Percentiles rank a stretch among this genome's conserved stretches.
Conservation (phyloP, 257 asterid genomes). For the Prunella vulgaris region DNA sequence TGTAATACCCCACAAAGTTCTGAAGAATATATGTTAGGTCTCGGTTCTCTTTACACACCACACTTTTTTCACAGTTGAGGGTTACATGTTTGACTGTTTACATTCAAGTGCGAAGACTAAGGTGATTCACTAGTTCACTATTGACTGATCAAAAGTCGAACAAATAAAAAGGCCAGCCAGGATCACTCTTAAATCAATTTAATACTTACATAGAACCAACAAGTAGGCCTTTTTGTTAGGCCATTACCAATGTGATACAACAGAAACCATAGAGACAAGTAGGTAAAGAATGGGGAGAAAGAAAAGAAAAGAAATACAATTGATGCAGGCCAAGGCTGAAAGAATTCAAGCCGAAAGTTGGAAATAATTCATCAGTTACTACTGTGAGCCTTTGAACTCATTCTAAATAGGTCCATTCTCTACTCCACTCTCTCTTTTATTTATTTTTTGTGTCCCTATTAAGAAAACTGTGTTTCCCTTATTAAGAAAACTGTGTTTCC, state of each 20-base stretch:
- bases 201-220: not conserved
- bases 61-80: not conserved
- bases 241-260: not conserved
- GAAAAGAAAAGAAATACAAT: not conserved
- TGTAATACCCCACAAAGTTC: not conserved
- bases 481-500: no score
- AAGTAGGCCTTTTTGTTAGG: not conserved
- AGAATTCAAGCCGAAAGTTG: not conserved
- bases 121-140: slow-evolving; percentile 2
- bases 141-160: not conserved
- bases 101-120: not conserved
- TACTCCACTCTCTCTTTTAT: not conserved
- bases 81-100: not conserved
- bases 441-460: not conserved
- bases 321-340: not conserved
- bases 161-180: not conserved
- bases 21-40: slow-evolving; percentile 6
- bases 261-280: not conserved
- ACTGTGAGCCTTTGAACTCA: not conserved
- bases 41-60: slow-evolving; percentile 4
- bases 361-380: not conserved
- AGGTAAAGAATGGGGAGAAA: not conserved
- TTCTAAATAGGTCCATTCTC: not conserved
- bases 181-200: not conserved
- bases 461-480: not conserved